Percentiles rank a stretch among this genome's conserved stretches.
phyloP scores from a whole-genome alignment of 2,329 filamentous ascomycete species.

The Neurospora sp. region DNA sequence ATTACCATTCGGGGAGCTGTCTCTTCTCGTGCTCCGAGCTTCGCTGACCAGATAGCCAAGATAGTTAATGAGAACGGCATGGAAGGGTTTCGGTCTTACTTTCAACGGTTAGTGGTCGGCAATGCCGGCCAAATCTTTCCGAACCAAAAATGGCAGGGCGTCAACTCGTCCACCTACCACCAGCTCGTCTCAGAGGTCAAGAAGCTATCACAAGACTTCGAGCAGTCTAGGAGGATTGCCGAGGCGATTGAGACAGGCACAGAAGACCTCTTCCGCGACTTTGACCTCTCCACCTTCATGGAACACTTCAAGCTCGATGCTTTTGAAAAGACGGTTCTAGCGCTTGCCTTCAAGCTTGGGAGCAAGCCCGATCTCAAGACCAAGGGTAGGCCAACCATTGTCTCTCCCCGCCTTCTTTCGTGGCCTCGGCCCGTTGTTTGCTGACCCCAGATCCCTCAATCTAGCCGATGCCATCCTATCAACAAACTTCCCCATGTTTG shows the following conservation, averaged over 20 bases:
- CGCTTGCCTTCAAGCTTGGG: conserved; percentile 79
- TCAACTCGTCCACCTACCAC: conserved; percentile 71
- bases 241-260: conserved; percentile 86
- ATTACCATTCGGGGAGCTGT: not conserved
- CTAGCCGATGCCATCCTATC: conserved; percentile 83
- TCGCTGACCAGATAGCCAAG: conserved; percentile 31
- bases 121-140: conserved; percentile 91
- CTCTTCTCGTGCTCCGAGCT: not conserved
- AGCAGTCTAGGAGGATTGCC: conserved; percentile 83
- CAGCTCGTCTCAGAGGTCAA: conserved; percentile 75
- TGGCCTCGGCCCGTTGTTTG: conserved; percentile 1
- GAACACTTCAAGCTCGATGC: conserved; percentile 92
- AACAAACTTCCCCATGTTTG: conserved; percentile 66
- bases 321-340: conserved; percentile 76
- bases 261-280: conserved; percentile 89
- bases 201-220: conserved; percentile 69
- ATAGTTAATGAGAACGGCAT: conserved; percentile 97
- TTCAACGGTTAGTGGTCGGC: conserved; percentile 80
- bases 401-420: not conserved
- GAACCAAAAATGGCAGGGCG: conserved; percentile 28
- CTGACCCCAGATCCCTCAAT: conserved; percentile 5
- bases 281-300: conserved; percentile 91
- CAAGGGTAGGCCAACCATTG: conserved; percentile 57
- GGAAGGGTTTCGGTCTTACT: conserved; percentile 96
- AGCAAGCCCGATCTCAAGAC: conserved; percentile 71